Evolutionary conservation across 345 rosid genomes (phyloP).

Genomic region (Linum lewisii): DNA sequence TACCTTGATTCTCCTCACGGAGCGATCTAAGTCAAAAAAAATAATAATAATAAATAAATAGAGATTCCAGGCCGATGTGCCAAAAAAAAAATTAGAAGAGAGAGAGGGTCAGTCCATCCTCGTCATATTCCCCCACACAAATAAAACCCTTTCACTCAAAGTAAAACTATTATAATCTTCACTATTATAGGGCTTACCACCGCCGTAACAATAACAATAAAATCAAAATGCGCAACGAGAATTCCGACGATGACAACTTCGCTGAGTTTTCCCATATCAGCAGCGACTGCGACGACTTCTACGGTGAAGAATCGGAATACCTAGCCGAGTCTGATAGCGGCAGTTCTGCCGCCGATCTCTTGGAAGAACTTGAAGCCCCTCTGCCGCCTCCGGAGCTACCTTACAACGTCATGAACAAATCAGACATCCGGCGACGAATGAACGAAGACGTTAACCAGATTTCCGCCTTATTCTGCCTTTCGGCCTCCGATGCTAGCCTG

Average conservation of each 20-base stretch:
- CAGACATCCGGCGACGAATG: constrained; percentile 8
- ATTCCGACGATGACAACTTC: not conserved
- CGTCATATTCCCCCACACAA: too few relatives aligned
- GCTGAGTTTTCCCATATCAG: not conserved
- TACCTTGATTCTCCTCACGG: too few relatives aligned
- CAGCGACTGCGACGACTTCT: not conserved
- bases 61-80: too few relatives aligned
- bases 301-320: not conserved
- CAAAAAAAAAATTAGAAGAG: too few relatives aligned
- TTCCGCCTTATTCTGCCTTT: constrained; percentile 12
- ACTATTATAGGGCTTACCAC: too few relatives aligned
- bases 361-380: not conserved
- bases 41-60: too few relatives aligned
- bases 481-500: constrained; percentile 13
- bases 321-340: not conserved
- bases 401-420: constrained; percentile 3
- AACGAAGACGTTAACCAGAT: constrained; percentile 6
- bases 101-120: too few relatives aligned
- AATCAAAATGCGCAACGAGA: not conserved
- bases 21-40: too few relatives aligned
- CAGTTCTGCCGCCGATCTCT: not conserved
- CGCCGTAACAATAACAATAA: too few relatives aligned
- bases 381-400: not conserved
- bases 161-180: too few relatives aligned
- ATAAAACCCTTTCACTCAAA: too few relatives aligned